Base-by-base conservation (phyloP, 352 stramenopile species). In the Pythium aphanidermatum region DNA sequence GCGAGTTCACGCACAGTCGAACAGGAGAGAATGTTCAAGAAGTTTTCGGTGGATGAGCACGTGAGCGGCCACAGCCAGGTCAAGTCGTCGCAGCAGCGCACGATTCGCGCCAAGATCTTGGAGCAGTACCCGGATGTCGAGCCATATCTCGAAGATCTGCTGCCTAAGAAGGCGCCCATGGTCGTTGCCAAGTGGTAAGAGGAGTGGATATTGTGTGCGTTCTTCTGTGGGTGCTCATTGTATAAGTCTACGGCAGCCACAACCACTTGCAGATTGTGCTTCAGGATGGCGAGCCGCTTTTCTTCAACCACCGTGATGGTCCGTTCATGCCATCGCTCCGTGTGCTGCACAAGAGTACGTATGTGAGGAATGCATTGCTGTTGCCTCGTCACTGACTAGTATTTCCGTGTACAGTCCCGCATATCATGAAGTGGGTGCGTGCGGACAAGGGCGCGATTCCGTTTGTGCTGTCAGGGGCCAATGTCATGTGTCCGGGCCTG, bases 21-120 rank as follows among this genome's bases (percentile, higher is more conserved):
- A n/a, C n/a, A n/a, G n/a, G n/a, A n/a, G n/a, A n/a, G n/a, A n/a
- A 93, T 98, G 92, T 98, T 98, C 68, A 97, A 97, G 76, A 87
- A 81, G 53, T 98, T 98, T 59, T 92, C 86, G 28, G 72, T 92
- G 41, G 84, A 90, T 8, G 90, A 97, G 58, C 88, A 98, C 72
- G 75, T 98, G 55, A 98, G 86, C 37, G 85, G 70, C 31, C 98
- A 91, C 61, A 98, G 94, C 58, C 96, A 98, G 73, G 86, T 98
- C 39, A 98, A 98, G 73, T 93, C 91, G 28, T 98, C 92, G 44
- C 92, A 98, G 37, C 95, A 98, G 75, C 86, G 96, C 25, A 87
- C 78, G 33, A 97, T 99, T 57, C 95, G 96, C 55, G 70, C 74
- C 33, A 92, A 95, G 64, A 92, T 99, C 46, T 46, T 95, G 24